Percentiles rank a stretch among this genome's conserved stretches.
These are phyloP conservation scores for Teratosphaeria gauchensis DNA, from an alignment of 2,329 filamentous ascomycete genomes.

Conservation along the genomic window DNA sequence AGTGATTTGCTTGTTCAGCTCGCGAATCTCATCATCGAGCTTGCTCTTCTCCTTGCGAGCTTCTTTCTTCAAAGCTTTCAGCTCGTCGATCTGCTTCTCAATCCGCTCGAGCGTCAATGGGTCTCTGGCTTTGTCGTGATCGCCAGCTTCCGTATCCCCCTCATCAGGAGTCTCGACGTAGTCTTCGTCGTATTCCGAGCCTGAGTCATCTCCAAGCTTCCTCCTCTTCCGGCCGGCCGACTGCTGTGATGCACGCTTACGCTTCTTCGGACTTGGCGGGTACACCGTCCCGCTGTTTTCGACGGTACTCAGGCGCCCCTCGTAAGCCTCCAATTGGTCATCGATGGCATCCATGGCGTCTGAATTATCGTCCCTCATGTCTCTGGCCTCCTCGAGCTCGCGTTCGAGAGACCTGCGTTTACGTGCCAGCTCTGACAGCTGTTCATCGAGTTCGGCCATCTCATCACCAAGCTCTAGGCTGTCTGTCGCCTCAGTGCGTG, in stretches of 20 bases:
- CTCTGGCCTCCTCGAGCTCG: constrained; percentile 21
- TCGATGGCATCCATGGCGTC: constrained; percentile 29
- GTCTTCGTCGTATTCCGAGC: constrained; percentile 14
- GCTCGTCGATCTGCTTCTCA: constrained; percentile 33
- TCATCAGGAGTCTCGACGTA: constrained; percentile 11
- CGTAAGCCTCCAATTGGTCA: constrained; percentile 38
- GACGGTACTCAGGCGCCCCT: constrained; percentile 29
- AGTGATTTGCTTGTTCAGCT: constrained; percentile 21
- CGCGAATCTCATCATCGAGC: constrained; percentile 23
- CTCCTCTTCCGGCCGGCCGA: constrained; percentile 6
- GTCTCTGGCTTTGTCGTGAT: constrained; percentile 10
- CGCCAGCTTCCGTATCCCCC: constrained; percentile 10
- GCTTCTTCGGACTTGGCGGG: constrained; percentile 30
- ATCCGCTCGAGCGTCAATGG: constrained; percentile 35
- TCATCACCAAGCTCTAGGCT: constrained; percentile 29
- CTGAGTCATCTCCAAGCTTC: constrained; percentile 13
- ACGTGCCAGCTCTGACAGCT: constrained; percentile 17
- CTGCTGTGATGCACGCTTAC: constrained; percentile 26
- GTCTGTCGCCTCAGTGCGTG: constrained; percentile 34
- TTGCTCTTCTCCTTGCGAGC: constrained; percentile 15
- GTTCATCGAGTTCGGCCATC: constrained; percentile 16
- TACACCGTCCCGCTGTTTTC: constrained; percentile 36
- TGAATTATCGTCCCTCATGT: constrained; percentile 27
- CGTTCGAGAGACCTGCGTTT: constrained; percentile 12
- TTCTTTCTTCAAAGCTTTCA: constrained; percentile 34